A percentile compares a stretch with the other conserved stretches of the same genome.
Conservation (phyloP, 331 rosid species). For the Saraca asoca region DNA sequence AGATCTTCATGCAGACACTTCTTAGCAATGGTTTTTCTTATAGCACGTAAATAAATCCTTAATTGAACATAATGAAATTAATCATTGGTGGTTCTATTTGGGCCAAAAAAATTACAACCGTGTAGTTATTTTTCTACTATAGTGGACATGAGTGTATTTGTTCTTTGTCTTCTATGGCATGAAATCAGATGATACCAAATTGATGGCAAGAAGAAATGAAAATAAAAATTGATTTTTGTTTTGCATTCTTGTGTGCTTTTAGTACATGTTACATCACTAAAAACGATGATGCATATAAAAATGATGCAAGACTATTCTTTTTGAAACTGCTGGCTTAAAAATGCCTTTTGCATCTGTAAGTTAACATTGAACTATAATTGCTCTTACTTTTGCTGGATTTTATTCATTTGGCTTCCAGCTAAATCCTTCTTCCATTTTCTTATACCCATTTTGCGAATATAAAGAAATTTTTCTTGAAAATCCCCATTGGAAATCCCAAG, state of each 20-base stretch:
- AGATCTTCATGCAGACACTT: slow-evolving; percentile 12
- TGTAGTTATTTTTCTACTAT: not conserved
- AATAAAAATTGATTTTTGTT: slow-evolving; percentile 4
- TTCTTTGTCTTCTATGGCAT: not conserved
- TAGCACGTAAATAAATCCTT: not conserved
- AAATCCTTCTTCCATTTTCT: too few relatives aligned
- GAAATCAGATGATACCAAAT: not conserved
- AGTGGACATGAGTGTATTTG: not conserved
- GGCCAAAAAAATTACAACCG: not conserved
- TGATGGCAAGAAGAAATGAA: too few relatives aligned
- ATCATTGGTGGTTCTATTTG: not conserved
- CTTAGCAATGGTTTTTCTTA: not conserved
- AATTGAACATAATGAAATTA: not conserved
- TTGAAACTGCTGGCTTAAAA: not conserved
- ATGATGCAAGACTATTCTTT: not conserved
- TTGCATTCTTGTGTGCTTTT: not conserved
- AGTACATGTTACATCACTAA: not conserved
- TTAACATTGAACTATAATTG: not conserved
- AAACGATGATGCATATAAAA: not conserved
- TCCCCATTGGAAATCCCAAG: too few relatives aligned
- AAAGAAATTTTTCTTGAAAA: too few relatives aligned
- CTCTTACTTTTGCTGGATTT: not conserved
- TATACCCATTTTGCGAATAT: too few relatives aligned
- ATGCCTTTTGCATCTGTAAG: not conserved
- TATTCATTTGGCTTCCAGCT: too few relatives aligned